Conservation (phyloP, 805 yeast species). For the Cyberlindnera euphorbiiphila region DNA sequence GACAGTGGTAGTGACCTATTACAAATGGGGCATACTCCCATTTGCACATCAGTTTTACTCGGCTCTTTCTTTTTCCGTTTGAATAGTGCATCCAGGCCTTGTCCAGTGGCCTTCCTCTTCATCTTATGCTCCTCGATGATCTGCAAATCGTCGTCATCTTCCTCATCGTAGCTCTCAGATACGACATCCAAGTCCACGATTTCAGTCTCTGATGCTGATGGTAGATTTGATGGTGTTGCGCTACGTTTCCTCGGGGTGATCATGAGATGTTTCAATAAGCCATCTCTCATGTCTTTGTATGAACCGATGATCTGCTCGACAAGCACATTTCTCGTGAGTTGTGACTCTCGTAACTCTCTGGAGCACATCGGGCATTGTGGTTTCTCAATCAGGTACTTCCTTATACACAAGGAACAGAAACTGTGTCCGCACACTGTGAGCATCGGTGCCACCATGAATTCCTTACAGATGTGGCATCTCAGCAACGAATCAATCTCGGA, state of each 20-base stretch:
- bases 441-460: slow-evolving; percentile 73
- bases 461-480: slow-evolving; percentile 87
- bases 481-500: slow-evolving; percentile 63
- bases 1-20: slow-evolving; percentile 44
- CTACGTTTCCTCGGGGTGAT: not conserved
- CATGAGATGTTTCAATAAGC: slow-evolving; percentile 33
- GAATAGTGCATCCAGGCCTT: slow-evolving; percentile 20
- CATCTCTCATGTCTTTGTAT: slow-evolving; percentile 41
- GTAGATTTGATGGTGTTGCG: not conserved
- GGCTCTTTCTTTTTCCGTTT: slow-evolving; percentile 13
- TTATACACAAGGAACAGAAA: slow-evolving; percentile 83
- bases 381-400: slow-evolving; percentile 59
- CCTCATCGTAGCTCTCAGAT: slow-evolving; percentile 15
- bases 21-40: slow-evolving; percentile 67
- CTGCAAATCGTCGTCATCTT: slow-evolving; percentile 27
- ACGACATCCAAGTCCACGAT: slow-evolving; percentile 26
- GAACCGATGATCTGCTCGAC: slow-evolving; percentile 68
- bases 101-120: slow-evolving; percentile 18
- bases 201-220: slow-evolving; percentile 10
- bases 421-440: slow-evolving; percentile 84
- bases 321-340: slow-evolving; percentile 58
- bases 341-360: slow-evolving; percentile 64
- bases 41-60: not conserved
- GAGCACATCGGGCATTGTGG: slow-evolving; percentile 78
- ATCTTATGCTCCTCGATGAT: slow-evolving; percentile 27